Percentiles rank a stretch among this genome's conserved stretches.
Evolutionary conservation across 768 basidiomycete genomes (phyloP).

Genomic region (Pisolithus microcarpus): DNA sequence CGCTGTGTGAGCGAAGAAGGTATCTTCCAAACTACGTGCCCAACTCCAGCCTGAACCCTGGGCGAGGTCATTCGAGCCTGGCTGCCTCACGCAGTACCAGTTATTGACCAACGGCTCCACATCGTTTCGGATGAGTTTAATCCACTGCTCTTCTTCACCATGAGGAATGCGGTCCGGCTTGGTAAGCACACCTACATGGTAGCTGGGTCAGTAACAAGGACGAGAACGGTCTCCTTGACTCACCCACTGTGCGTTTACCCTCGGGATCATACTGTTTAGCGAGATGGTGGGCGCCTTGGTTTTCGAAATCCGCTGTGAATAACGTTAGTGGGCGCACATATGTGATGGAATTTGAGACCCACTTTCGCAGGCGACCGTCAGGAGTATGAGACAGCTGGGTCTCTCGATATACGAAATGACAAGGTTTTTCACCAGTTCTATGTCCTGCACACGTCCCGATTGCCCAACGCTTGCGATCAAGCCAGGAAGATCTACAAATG

Average conservation of each 20-base stretch:
- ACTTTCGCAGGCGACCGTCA: constrained; percentile 47
- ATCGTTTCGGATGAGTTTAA: constrained; percentile 37
- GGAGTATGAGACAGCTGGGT: constrained; percentile 47
- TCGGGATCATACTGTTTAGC: constrained; percentile 40
- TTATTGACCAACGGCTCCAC: constrained; percentile 33
- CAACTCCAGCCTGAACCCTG: constrained; percentile 22
- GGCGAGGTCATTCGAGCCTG: constrained; percentile 30
- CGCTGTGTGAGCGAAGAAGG: constrained; percentile 27
- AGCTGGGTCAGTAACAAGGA: background rate
- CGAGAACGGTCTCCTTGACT: background rate
- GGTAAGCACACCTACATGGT: constrained; percentile 42
- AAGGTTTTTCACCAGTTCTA: constrained; percentile 41
- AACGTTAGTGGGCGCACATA: background rate
- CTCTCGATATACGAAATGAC: constrained; percentile 40
- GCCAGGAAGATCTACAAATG: constrained; percentile 38
- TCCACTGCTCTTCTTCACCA: constrained; percentile 35
- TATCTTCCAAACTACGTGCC: constrained; percentile 29
- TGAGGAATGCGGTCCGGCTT: constrained; percentile 45
- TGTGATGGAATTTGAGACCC: constrained; percentile 20
- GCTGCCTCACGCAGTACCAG: constrained; percentile 40
- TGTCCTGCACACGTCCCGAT: constrained; percentile 37
- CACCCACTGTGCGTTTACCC: constrained; percentile 48
- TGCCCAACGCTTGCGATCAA: constrained; percentile 39
- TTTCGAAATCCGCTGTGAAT: constrained; percentile 48
- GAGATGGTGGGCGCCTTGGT: constrained; percentile 46